Evolutionary conservation across 768 basidiomycete species (phyloP).

Genomic region (Suillus luteus): DNA sequence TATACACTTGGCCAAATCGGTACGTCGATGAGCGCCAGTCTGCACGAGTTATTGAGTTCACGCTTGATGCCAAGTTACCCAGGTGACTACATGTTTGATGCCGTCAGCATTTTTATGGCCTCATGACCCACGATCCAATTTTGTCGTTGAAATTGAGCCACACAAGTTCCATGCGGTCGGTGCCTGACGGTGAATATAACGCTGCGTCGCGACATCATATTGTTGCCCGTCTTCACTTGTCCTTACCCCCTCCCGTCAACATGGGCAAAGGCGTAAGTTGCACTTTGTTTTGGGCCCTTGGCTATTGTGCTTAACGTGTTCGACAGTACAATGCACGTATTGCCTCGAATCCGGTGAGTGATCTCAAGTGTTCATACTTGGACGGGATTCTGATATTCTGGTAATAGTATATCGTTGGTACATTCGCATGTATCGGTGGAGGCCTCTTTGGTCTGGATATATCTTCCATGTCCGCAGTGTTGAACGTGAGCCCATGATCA

Average conservation of each 20-base stretch:
- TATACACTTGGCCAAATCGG: not conserved
- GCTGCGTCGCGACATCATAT: not conserved
- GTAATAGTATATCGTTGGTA: constrained; percentile 73
- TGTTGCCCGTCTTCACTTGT: constrained; percentile 6
- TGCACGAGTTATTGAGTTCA: not conserved
- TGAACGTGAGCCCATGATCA: constrained; percentile 45
- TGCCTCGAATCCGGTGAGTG: constrained; percentile 56
- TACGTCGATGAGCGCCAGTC: not conserved
- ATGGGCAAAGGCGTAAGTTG: constrained; percentile 30
- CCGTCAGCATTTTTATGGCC: constrained; percentile 4
- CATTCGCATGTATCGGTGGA: constrained; percentile 81
- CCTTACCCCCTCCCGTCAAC: constrained; percentile 7
- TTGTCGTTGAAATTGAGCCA: constrained; percentile 9
- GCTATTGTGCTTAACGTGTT: constrained; percentile 9
- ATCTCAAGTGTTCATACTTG: constrained; percentile 1
- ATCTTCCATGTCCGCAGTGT: constrained; percentile 79
- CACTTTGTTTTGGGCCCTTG: not conserved
- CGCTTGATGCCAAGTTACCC: not conserved
- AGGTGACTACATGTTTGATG: not conserved
- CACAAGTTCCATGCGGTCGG: constrained; percentile 16
- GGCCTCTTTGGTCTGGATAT: constrained; percentile 82
- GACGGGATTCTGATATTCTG: not conserved
- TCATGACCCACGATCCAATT: constrained; percentile 10
- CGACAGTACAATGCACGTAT: constrained; percentile 55
- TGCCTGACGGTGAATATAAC: constrained; percentile 2